Conservation (phyloP, 1,284 basidiomycete species). For the Cryptococcus deneoformans region DNA sequence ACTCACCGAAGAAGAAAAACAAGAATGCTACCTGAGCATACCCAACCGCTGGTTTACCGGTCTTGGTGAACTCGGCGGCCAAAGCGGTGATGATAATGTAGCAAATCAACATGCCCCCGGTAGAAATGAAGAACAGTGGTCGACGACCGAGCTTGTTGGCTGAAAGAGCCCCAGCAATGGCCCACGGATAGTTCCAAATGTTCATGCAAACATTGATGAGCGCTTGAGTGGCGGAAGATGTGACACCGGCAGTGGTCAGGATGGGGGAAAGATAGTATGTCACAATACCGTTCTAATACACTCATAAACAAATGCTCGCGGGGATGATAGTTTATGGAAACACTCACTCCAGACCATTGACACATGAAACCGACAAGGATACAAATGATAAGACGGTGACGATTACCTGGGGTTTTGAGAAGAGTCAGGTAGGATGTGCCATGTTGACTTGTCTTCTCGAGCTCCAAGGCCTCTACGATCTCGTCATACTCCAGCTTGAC, state of each 20-base stretch:
- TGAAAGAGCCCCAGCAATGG: conserved; percentile 29
- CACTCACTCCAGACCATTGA: not conserved
- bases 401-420: too few species aligned
- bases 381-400: too few species aligned
- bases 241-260: conserved; percentile 66
- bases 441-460: too few species aligned
- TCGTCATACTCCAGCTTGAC: too few species aligned
- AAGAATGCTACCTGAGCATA: conserved; percentile 6
- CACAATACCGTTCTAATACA: conserved; percentile 53
- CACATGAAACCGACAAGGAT: too few species aligned
- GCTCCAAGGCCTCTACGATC: too few species aligned
- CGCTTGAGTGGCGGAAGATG: conserved; percentile 25
- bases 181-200: conserved; percentile 26
- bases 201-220: conserved; percentile 66
- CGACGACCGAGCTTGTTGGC: conserved; percentile 40
- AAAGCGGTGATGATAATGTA: conserved; percentile 12
- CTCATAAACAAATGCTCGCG: not conserved
- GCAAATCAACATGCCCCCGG: conserved; percentile 56
- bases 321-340: not conserved
- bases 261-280: conserved; percentile 68
- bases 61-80: conserved; percentile 13
- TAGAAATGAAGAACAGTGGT: conserved; percentile 53
- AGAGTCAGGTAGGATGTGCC: too few species aligned
- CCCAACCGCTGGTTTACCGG: conserved; percentile 6
- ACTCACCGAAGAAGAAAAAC: conserved; percentile 11